Base-by-base conservation (phyloP, 2,329 filamentous ascomycete genomes). In the Trichoderma sp. region DNA sequence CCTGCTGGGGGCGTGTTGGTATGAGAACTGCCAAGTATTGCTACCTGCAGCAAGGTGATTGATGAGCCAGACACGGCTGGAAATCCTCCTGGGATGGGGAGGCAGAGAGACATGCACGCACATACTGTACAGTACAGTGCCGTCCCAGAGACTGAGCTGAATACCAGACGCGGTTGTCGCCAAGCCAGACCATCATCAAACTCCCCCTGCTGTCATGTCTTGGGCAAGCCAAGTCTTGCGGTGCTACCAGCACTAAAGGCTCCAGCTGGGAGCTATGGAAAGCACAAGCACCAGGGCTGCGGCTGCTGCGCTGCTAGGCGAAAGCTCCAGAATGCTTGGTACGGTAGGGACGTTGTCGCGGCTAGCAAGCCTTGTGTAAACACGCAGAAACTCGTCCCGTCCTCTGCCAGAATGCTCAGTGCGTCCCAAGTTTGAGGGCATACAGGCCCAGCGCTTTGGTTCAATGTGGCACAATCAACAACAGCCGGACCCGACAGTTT, bases 401-500 rank as follows among this genome's bases (percentile, higher is more conserved):
- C n/a, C 5, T 48, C 19, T 48, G 42, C 39, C 42, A 48, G 22
- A 48, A 48, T 10, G n/a, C n/a, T n/a, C 5, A 19, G n/a, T 9
- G 29, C 32, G 25, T 37, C 37, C 50, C n/a, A n/a, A n/a, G n/a
- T n/a, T n/a, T n/a, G 17, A 29, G 25, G 22, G n/a, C 32, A 39
- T n/a, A n/a, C 29, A 32, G 50, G 5, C 50, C 52, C 22, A n/a
- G 15, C 52, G 25, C 35, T 32, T 7, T 64, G 52, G 52, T 29
- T 45, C 27, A 35, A 56, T 42, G 61, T 48, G 61, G 52, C 52
- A 64, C 61, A 54, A 34, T n/a, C 22, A 37, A 13, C 52, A 64
- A 56, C 61, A 64, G 61, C 64, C 54, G 64, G 64, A 66, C 64
- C 64, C 64, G 64, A 66, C 64, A 66, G 64, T 66, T 17, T 66